Conservation (phyloP, 495 filamentous ascomycete species). For the Chaetomium cochliodes region DNA sequence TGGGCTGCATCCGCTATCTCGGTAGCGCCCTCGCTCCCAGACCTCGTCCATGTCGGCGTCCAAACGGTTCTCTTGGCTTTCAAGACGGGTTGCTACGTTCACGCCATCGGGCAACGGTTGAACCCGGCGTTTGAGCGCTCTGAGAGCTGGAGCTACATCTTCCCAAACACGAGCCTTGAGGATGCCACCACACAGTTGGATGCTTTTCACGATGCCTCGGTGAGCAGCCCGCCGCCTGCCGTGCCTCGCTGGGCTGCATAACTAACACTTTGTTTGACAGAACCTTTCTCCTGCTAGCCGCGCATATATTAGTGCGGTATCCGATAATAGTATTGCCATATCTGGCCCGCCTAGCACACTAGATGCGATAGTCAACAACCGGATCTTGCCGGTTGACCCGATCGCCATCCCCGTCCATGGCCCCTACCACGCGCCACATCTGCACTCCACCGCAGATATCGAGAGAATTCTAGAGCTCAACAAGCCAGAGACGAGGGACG, state of each 20-base stretch:
- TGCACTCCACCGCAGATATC: slow-evolving; percentile 62
- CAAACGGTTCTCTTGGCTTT: slow-evolving; percentile 73
- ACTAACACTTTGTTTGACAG: slow-evolving; percentile 34
- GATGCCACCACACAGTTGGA: slow-evolving; percentile 48
- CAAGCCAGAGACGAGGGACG: slow-evolving; percentile 37
- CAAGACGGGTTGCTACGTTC: slow-evolving; percentile 63
- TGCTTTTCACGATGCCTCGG: slow-evolving; percentile 53
- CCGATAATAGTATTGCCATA: slow-evolving; percentile 66
- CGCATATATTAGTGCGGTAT: slow-evolving; percentile 74
- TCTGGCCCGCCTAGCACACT: slow-evolving; percentile 73
- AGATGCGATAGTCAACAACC: slow-evolving; percentile 55
- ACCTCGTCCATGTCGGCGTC: slow-evolving; percentile 65
- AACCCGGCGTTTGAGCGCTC: slow-evolving; percentile 49
- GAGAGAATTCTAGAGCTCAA: slow-evolving; percentile 56
- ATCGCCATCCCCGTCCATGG: slow-evolving; percentile 70
- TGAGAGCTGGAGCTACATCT: slow-evolving; percentile 57
- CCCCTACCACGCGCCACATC: slow-evolving; percentile 76
- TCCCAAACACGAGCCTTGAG: slow-evolving; percentile 45
- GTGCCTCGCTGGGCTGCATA: neutral
- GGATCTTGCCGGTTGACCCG: slow-evolving; percentile 55
- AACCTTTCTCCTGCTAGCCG: slow-evolving; percentile 58
- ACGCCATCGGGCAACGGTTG: slow-evolving; percentile 50
- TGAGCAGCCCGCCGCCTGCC: slow-evolving; percentile 30
- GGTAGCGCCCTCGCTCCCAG: slow-evolving; percentile 62
- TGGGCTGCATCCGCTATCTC: slow-evolving; percentile 71